Percentiles rank a stretch among this genome's conserved stretches.
These are phyloP conservation scores for Metschnikowia lunata DNA, from an alignment of 805 yeast genomes.

Conservation along the genomic window DNA sequence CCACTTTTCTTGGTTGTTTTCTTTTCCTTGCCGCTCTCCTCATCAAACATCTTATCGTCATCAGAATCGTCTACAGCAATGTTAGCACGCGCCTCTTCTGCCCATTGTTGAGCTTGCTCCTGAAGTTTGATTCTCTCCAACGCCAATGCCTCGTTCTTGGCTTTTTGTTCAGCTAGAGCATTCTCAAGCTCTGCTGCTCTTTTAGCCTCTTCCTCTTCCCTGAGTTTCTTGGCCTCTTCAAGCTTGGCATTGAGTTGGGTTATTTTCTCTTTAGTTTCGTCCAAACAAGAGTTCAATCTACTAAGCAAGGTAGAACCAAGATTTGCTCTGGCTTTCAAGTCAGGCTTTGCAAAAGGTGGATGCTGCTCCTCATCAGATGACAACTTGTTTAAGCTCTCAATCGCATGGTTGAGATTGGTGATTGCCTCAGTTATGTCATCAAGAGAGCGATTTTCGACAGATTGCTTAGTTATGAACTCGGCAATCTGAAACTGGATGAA, in stretches of 20 bases:
- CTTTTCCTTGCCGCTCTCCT: conserved; percentile 23
- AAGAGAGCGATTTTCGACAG: conserved; percentile 53
- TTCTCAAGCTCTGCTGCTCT: conserved; percentile 37
- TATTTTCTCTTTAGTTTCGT: conserved; percentile 70
- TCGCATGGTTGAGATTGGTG: conserved; percentile 57
- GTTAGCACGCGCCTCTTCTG: conserved; percentile 39
- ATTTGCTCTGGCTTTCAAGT: conserved; percentile 79
- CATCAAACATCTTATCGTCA: conserved; percentile 29
- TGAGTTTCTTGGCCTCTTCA: conserved; percentile 64
- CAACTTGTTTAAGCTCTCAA: conserved; percentile 52
- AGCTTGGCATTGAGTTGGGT: conserved; percentile 53
- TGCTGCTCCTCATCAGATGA: conserved; percentile 48
- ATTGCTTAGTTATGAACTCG: conserved; percentile 64
- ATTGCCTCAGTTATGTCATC: conserved; percentile 57
- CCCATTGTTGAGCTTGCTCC: conserved; percentile 51
- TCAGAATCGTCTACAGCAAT: conserved; percentile 36
- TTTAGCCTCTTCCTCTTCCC: conserved; percentile 51
- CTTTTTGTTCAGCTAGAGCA: conserved; percentile 40
- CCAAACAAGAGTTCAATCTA: conserved; percentile 64
- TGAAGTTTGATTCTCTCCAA: conserved; percentile 45
- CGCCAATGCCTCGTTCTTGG: conserved; percentile 41
- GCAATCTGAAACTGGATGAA: conserved; percentile 84
- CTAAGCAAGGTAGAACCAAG: conserved; percentile 76
- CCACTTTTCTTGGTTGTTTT: conserved; percentile 16
- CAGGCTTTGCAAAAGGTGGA: conserved; percentile 77